These are phyloP conservation scores for Westerdykella sp. DNA, from an alignment of 2,329 filamentous ascomycete genomes.

Conservation along the genomic window DNA sequence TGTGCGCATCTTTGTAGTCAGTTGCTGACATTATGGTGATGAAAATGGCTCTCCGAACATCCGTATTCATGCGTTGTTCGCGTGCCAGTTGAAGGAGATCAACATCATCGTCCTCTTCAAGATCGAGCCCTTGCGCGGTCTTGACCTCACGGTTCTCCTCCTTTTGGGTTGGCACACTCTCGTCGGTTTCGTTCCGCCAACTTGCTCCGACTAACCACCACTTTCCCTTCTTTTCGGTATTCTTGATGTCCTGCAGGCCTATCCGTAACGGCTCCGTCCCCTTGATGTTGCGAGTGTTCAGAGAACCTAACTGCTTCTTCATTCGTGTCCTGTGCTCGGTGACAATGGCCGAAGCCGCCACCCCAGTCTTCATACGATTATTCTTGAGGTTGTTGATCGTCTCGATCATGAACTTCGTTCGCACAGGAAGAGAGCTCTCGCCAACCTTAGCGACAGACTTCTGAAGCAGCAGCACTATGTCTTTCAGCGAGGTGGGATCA, in stretches of 20 bases:
- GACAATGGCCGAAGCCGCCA: constrained; percentile 62
- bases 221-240: constrained; percentile 81
- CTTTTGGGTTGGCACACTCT: constrained; percentile 33
- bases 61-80: constrained; percentile 79
- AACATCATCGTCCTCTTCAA: constrained; percentile 38
- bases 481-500: constrained; percentile 79
- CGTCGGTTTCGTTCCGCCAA: constrained; percentile 52
- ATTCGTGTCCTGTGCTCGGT: constrained; percentile 81
- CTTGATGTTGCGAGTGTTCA: constrained; percentile 64
- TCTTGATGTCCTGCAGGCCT: constrained; percentile 71
- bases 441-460: constrained; percentile 62
- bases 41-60: constrained; percentile 85
- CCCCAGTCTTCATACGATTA: constrained; percentile 75
- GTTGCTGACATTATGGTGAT: constrained; percentile 79
- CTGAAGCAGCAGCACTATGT: constrained; percentile 76
- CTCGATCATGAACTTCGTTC: constrained; percentile 96
- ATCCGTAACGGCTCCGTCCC: constrained; percentile 77
- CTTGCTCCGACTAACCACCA: constrained; percentile 99
- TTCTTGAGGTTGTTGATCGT: constrained; percentile 93
- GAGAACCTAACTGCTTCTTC: constrained; percentile 76
- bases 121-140: constrained; percentile 12
- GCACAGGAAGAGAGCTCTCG: constrained; percentile 67
- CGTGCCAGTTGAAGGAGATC: constrained; percentile 70
- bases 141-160: constrained; percentile 17
- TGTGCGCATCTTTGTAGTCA: constrained; percentile 77